Evolutionary conservation across 306 rosid species (phyloP), one percentile per base, ranked within the genome.

Genomic region (Cucumis sativus): DNA sequence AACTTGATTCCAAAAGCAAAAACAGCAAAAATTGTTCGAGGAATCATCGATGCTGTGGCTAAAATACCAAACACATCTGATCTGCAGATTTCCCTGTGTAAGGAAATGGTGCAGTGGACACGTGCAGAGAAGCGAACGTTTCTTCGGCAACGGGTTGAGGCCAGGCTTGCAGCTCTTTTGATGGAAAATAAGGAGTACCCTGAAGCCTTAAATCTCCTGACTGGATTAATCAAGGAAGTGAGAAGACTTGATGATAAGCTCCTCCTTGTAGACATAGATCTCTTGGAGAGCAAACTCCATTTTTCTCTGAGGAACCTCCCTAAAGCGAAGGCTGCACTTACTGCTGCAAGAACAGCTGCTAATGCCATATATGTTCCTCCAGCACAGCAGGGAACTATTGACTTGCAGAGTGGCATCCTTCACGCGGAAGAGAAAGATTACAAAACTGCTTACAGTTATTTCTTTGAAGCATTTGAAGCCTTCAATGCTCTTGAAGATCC

Each of bases 321-420:
- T 28, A 92, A 94, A 83, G 96, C 98, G 25, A 94, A 94, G 83
- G 98, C 98, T 56, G 92, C 97, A 14, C 91, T 94, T 71, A 94
- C 98, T 0, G 97, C 97, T 16, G 98, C 98, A 62, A 88, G 97
- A 86, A 94, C 98, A 49, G 98, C 97, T 59, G 98, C 97, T 57
- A 94, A 94, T 82, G 96, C 97, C 10, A 91, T 94, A 78, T 94
- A 94, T 70, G 98, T 91, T 45, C 98, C 98, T 54, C 96, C 97
- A n/a, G 98, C 96, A 59, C 97, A 94, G 74, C 98, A 94, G 84
- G 98, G 98, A 49, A 90, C 91, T 56, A 91, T 91, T 17, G 97
- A 94, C 85, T 70, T 94, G 85, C 97, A 91, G 90, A 91, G 97
- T 78, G 98, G 98, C 66, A 94, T 94, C 78, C 97, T 91, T 76